A percentile compares a stretch with the other conserved stretches of the same genome.
These are phyloP conservation scores for Mikania micrantha DNA, from an alignment of 129 eudicot species.

Conservation along the genomic window DNA sequence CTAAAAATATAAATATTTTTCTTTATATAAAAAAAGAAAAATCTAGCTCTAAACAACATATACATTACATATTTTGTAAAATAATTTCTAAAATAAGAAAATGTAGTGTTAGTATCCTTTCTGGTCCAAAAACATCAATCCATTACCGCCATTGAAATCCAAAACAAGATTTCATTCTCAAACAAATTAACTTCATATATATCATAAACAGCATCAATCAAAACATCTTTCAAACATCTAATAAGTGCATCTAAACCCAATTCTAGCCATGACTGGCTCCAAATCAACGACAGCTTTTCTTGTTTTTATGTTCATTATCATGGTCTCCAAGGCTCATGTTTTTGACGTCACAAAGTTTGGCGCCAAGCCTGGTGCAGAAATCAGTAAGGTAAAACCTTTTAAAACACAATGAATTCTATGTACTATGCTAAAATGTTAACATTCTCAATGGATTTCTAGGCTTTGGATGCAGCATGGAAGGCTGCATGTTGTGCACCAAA, in stretches of 20 bases:
- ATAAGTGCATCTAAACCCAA: constrained; percentile 6
- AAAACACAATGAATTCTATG: background rate
- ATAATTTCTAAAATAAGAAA: constrained; percentile 3
- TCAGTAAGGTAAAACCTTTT: constrained; percentile 23
- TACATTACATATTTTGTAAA: constrained; percentile 4
- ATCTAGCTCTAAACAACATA: too few relatives aligned
- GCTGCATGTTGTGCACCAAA: constrained; percentile 17
- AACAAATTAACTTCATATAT: background rate
- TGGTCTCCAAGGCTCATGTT: constrained; percentile 12
- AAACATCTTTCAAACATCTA: background rate
- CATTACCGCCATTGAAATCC: constrained; percentile 21
- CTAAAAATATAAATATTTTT: too few relatives aligned
- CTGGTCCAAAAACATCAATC: constrained; percentile 24
- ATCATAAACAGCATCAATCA: background rate
- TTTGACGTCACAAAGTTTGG: constrained; percentile 33
- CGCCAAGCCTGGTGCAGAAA: constrained; percentile 22
- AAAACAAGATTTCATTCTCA: background rate
- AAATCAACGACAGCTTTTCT: constrained; percentile 1
- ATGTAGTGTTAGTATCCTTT: constrained; percentile 18
- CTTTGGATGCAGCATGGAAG: constrained; percentile 27
- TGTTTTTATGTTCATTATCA: constrained; percentile 15
- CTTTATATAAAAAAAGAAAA: too few relatives aligned
- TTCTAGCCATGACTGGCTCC: constrained; percentile 16
- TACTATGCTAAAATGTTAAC: background rate
- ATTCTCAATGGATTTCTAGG: background rate